phyloP scores from a whole-genome alignment of 352 stramenopile species.

The Phytopythium montanum region DNA sequence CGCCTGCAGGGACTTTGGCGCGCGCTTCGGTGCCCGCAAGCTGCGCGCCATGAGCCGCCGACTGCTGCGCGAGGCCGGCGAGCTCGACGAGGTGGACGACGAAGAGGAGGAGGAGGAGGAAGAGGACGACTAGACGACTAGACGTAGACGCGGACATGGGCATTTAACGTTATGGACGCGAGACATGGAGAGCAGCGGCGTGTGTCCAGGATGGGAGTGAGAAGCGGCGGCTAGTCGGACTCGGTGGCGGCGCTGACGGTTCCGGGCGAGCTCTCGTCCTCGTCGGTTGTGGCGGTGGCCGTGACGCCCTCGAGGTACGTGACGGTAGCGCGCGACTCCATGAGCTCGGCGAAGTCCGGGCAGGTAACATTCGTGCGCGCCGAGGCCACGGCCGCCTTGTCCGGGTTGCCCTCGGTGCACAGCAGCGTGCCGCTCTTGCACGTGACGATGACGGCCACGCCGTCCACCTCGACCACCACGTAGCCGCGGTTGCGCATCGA shows the following conservation, averaged over 20 bases:
- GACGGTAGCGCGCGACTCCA: conserved; percentile 54
- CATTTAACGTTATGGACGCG: not conserved
- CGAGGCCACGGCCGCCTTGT: conserved; percentile 36
- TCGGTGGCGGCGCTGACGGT: conserved; percentile 26
- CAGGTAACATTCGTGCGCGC: conserved; percentile 36
- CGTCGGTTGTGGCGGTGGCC: conserved; percentile 2
- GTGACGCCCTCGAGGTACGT: conserved; percentile 43
- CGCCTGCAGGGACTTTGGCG: conserved; percentile 62
- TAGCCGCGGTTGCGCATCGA: conserved; percentile 63
- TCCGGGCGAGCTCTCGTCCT: conserved; percentile 15
- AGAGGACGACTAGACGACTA: not conserved
- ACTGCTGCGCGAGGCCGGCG: conserved; percentile 17
- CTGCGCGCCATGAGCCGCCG: conserved; percentile 45
- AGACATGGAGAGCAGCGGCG: not conserved
- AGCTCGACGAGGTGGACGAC: not conserved
- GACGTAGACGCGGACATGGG: not conserved
- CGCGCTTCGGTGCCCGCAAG: conserved; percentile 49
- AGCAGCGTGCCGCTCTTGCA: conserved; percentile 46
- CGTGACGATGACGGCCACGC: conserved; percentile 57
- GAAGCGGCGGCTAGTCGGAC: conserved; percentile 2
- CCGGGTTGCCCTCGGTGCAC: conserved; percentile 60
- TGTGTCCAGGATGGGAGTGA: not conserved
- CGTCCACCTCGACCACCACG: conserved; percentile 39
- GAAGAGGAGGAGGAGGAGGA: not conserved
- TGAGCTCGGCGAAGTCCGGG: conserved; percentile 60